Conservation (phyloP, 2,329 filamentous ascomycete genomes). For the Hypoxylon sp. region DNA sequence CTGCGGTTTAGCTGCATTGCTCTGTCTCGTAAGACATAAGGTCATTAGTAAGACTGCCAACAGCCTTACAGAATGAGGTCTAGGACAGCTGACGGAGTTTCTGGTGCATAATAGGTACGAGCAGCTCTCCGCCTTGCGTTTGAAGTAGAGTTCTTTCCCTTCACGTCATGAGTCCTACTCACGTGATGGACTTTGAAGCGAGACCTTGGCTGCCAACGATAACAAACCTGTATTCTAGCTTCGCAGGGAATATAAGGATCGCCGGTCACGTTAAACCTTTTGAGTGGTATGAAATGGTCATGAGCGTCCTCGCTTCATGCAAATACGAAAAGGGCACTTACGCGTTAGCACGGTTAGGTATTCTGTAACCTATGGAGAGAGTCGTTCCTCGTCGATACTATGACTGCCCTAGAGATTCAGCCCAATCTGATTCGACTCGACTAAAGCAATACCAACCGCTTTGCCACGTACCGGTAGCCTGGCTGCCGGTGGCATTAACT, state of each 20-base stretch:
- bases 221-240: background rate
- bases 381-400: background rate
- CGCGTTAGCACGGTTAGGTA: background rate
- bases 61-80: background rate
- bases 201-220: background rate
- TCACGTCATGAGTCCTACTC: background rate
- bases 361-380: background rate
- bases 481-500: slow-evolving; percentile 7
- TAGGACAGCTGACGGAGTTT: background rate
- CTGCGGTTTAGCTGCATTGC: slow-evolving; percentile 57
- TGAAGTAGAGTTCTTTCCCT: background rate
- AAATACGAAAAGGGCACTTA: slow-evolving; percentile 2
- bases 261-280: background rate
- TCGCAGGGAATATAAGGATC: background rate
- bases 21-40: slow-evolving; percentile 50
- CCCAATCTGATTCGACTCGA: slow-evolving; percentile 10
- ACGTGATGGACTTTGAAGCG: background rate
- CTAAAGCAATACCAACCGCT: background rate
- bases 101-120: background rate
- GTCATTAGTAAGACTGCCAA: background rate
- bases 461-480: slow-evolving; percentile 11
- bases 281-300: slow-evolving; percentile 1
- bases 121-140: background rate
- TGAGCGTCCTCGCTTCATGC: background rate
- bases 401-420: background rate